phyloP scores from a whole-genome alignment of 2,329 filamentous ascomycete genomes.

The Fusarium goolgardi region DNA sequence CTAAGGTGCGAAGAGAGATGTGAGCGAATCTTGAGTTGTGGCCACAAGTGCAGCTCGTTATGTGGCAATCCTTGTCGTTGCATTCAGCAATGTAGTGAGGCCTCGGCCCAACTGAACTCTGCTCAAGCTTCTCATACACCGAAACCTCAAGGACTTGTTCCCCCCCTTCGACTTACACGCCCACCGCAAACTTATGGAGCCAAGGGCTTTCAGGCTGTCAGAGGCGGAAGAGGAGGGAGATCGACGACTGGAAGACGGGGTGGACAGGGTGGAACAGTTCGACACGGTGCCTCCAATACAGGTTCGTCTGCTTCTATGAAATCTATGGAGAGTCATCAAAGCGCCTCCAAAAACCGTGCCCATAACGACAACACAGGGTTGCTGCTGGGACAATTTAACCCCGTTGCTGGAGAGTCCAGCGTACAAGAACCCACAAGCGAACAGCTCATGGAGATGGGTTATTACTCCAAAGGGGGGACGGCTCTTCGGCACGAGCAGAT shows the following conservation, averaged over 20 bases:
- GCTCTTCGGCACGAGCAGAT: background rate
- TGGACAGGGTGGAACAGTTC: background rate
- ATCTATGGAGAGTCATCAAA: background rate
- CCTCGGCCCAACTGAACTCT: background rate
- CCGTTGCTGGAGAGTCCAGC: background rate
- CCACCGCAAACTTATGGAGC: background rate
- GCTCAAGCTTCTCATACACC: background rate
- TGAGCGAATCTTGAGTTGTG: slow-evolving; percentile 32
- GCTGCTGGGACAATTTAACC: no score
- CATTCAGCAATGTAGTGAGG: slow-evolving; percentile 16
- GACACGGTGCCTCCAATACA: background rate
- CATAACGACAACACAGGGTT: background rate
- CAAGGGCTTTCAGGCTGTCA: background rate
- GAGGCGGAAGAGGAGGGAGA: background rate
- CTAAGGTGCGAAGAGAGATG: slow-evolving; percentile 49
- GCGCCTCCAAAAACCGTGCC: background rate
- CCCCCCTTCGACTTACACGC: background rate
- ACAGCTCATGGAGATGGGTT: slow-evolving; percentile 54
- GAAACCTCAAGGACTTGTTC: background rate
- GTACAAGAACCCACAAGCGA: slow-evolving; percentile 62
- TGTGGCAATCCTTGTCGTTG: slow-evolving; percentile 39
- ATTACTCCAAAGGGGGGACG: background rate
- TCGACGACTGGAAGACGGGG: background rate
- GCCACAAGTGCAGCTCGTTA: slow-evolving; percentile 31
- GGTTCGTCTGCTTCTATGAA: background rate